Evolutionary conservation across 2,329 filamentous ascomycete genomes (phyloP).

Genomic region (Monilinia vaccinii-corymbosi): DNA sequence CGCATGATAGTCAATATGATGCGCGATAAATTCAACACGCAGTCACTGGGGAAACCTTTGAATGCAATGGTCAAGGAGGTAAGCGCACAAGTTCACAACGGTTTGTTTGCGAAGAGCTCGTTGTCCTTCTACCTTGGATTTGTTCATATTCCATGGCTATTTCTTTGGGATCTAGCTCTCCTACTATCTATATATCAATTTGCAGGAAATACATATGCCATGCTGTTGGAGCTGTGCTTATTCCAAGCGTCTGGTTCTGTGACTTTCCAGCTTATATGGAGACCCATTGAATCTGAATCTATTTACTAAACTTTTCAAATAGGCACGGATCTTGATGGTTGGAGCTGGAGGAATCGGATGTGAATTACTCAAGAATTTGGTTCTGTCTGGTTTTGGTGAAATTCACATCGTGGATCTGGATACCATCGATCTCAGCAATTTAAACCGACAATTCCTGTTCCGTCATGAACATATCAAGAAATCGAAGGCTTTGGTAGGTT

Average conservation of each 20-base stretch:
- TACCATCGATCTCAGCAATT: constrained; percentile 94
- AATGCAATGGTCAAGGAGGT: constrained; percentile 63
- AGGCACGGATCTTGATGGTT: constrained; percentile 87
- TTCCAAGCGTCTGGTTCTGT: neutral
- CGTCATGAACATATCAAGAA: constrained; percentile 97
- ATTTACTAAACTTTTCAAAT: constrained; percentile 30
- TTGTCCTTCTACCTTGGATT: neutral
- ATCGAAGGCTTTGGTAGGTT: constrained; percentile 75
- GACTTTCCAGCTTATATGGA: neutral
- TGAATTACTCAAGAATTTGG: constrained; percentile 93
- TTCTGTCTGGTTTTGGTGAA: constrained; percentile 83
- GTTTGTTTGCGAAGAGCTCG: neutral
- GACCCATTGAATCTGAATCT: neutral
- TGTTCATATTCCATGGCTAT: neutral
- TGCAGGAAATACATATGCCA: neutral
- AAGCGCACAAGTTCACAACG: constrained; percentile 16
- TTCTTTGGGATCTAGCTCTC: neutral
- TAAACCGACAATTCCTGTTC: constrained; percentile 97
- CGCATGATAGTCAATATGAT: constrained; percentile 19
- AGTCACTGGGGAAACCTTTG: constrained; percentile 57
- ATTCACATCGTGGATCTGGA: constrained; percentile 95
- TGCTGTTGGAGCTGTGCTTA: neutral
- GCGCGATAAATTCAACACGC: constrained; percentile 49
- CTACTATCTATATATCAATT: too few species aligned
- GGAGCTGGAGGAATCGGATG: constrained; percentile 96